Evolutionary conservation across 495 filamentous ascomycete species (phyloP), one percentile per base, ranked within the genome.

Genomic region (Penicilliopsis zonata): DNA sequence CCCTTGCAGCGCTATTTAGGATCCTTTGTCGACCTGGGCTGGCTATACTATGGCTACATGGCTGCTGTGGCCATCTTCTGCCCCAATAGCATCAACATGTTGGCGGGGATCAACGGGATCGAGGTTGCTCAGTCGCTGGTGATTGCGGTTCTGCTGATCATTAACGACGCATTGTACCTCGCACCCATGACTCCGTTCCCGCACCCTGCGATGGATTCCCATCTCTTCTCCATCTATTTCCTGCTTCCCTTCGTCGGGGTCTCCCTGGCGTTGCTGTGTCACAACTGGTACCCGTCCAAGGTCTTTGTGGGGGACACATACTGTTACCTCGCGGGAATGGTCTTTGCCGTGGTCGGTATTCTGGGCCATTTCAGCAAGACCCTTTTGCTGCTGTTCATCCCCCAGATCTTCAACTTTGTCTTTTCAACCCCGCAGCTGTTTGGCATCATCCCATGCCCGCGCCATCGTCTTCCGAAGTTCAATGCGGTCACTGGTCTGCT

Each of bases 281-380:
- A 99, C 59, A 99, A 99, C 47, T 93, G 86, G 84, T 99, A 88
- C 51, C 90, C 90, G 1, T 82, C 88, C 9, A 76, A 75, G 34
- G 92, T 94, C 1, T 99, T 99, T 47, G 88, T 94, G 1, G 90
- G 90, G 15, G 90, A 99, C 50, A 99, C 90, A 12, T 99, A 96
- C 63, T 99, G 90, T 67, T 99, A 99, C 55, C 93, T 99, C 45
- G 88, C 90, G 0, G 90, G 90, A 36, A 99, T 96, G 87, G 84
- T 94, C 8, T 96, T 99, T 47, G 92, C 86, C 12, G 86, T 95
- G 33, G 90, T 96, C 37, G 85, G 84, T 29, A 94, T 99, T 37
- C 64, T 94, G 14, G 90, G 90, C 1, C 90, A 99, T 58, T 99
- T 99, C 57, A 87, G 81, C 65, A 99, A 99, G 62, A 99, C 90